Evolutionary conservation across 495 filamentous ascomycete genomes (phyloP).

Genomic region (Talaromyces stipitatus): DNA sequence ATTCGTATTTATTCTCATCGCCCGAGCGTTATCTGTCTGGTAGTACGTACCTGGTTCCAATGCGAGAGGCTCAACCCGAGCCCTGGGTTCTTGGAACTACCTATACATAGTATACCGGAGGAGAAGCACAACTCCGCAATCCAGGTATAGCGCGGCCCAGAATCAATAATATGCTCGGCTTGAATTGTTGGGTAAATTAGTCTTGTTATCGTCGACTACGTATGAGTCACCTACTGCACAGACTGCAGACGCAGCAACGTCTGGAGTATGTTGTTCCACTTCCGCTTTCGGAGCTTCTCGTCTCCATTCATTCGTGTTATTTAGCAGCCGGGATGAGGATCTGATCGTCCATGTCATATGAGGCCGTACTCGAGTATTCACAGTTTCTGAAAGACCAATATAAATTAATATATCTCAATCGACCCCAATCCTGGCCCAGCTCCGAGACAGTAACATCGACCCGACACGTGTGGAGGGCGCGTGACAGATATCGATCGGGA

Average conservation of each 20-base stretch:
- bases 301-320: too few relatives aligned
- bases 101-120: neutral
- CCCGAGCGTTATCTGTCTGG: too few relatives aligned
- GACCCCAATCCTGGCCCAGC: neutral
- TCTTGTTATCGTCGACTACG: neutral
- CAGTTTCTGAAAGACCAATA: too few relatives aligned
- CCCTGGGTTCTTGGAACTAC: too few relatives aligned
- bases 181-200: neutral
- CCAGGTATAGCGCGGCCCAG: neutral
- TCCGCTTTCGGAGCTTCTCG: slow-evolving; percentile 2
- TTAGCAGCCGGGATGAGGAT: neutral
- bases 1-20: too few relatives aligned
- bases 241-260: too few relatives aligned
- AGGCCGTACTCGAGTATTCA: too few relatives aligned
- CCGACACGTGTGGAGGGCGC: neutral
- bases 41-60: too few relatives aligned
- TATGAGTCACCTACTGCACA: neutral
- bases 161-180: too few relatives aligned
- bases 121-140: neutral
- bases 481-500: neutral
- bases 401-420: too few relatives aligned
- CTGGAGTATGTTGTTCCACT: neutral
- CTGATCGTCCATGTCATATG: neutral
- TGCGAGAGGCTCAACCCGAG: too few relatives aligned
- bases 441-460: neutral